These are phyloP conservation scores for Cruciata laevipes DNA, from an alignment of 257 asterid genomes.

Conservation along the genomic window DNA sequence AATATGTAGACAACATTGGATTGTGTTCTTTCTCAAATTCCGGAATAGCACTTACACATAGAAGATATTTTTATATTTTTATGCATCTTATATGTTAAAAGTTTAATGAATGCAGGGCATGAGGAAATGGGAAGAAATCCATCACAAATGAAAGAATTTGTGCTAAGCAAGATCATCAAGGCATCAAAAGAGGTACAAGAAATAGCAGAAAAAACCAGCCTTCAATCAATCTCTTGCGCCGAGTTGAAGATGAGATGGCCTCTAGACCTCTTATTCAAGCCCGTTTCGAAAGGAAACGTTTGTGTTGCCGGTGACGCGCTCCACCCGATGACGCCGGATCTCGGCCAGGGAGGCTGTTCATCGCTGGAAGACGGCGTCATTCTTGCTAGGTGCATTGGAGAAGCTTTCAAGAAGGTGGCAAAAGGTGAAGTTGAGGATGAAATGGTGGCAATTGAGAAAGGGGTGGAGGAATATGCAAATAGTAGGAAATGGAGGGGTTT, in stretches of 20 bases:
- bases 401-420: neutral
- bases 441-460: neutral
- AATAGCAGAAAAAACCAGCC: slow-evolving; percentile 1
- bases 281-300: neutral
- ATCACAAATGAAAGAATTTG: slow-evolving; percentile 4
- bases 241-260: slow-evolving; percentile 5
- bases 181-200: slow-evolving; percentile 1
- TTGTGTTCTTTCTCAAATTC: too few relatives aligned
- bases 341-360: slow-evolving; percentile 7
- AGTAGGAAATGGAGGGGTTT: slow-evolving; percentile 8
- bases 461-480: slow-evolving; percentile 1
- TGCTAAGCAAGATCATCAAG: slow-evolving; percentile 1
- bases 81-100: neutral
- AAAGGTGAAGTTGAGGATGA: neutral
- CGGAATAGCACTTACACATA: too few relatives aligned
- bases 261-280: neutral
- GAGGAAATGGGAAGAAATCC: neutral
- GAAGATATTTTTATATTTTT: neutral
- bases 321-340: slow-evolving; percentile 5
- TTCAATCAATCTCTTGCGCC: neutral
- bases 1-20: too few relatives aligned
- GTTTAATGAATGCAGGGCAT: slow-evolving; percentile 5
- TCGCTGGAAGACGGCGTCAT: neutral
- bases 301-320: slow-evolving; percentile 1
- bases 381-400: slow-evolving; percentile 3